Conservation (phyloP, 129 eudicot species). For the Arctium minus region DNA sequence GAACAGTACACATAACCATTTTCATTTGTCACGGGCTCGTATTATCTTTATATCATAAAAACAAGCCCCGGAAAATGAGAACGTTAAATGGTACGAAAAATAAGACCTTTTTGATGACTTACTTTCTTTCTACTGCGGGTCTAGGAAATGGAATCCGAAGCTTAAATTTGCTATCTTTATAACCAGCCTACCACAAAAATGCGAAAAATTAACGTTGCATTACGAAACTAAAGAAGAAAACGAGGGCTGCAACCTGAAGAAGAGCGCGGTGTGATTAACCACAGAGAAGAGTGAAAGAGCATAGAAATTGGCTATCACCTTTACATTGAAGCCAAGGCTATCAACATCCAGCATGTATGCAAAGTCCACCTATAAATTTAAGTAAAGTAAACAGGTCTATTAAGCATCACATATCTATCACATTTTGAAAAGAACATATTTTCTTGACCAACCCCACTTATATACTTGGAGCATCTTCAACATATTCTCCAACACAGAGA, state of each 20-base stretch:
- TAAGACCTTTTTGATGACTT: constrained; percentile 27
- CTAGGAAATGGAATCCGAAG: constrained; percentile 87
- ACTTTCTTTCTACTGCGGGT: constrained; percentile 90
- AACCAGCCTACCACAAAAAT: constrained; percentile 58
- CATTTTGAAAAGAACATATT: background rate
- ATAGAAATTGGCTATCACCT: constrained; percentile 41
- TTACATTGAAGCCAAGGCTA: constrained; percentile 85
- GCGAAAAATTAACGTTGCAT: background rate
- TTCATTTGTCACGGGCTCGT: background rate
- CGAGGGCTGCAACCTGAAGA: background rate
- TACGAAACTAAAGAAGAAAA: background rate
- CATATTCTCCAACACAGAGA: too few species aligned
- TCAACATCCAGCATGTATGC: constrained; percentile 83
- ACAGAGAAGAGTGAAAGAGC: background rate
- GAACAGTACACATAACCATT: background rate
- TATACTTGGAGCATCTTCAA: too few species aligned
- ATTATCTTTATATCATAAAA: background rate
- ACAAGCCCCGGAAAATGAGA: background rate
- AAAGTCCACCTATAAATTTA: constrained; percentile 67
- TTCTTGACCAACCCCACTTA: background rate
- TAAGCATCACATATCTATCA: background rate
- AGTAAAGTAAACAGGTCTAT: constrained; percentile 3
- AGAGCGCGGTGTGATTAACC: background rate
- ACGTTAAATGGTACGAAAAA: background rate
- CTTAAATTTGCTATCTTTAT: constrained; percentile 64